Percentiles rank a stretch among this genome's conserved stretches.
phyloP scores from a whole-genome alignment of 140 eudicot species.

The Cichorium intybus region DNA sequence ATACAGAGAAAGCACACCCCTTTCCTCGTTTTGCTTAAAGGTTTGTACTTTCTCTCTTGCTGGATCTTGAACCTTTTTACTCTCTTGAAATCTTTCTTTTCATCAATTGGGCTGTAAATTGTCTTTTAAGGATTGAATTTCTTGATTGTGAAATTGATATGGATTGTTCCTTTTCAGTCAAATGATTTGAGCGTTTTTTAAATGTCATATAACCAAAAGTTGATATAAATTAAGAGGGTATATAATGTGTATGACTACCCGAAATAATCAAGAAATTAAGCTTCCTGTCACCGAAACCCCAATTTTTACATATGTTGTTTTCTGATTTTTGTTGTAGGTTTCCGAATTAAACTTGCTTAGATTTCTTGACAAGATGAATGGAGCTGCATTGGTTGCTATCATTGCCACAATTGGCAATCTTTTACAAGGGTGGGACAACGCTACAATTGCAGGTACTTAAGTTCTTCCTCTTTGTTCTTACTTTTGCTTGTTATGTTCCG shows the following conservation, averaged over 20 bases:
- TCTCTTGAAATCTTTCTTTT: conserved; percentile 17
- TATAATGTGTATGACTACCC: not conserved
- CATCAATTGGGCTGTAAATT: not conserved
- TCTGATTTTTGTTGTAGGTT: conserved; percentile 7
- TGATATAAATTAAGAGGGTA: not conserved
- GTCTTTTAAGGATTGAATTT: not conserved
- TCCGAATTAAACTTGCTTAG: conserved; percentile 13
- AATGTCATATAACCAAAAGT: not conserved
- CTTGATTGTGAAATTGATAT: not conserved
- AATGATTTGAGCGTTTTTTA: conserved; percentile 4
- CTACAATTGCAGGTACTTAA: conserved; percentile 58
- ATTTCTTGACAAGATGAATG: conserved; percentile 38
- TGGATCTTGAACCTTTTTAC: not conserved
- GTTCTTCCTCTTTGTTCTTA: not conserved
- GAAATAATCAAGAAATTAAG: conserved; percentile 18
- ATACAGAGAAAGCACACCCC: conserved; percentile 13
- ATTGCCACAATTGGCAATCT: conserved; percentile 62
- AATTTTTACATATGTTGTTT: not conserved
- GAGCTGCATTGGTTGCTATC: conserved; percentile 60
- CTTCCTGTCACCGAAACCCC: not conserved
- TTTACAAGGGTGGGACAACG: conserved; percentile 72
- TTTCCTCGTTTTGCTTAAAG: conserved; percentile 13
- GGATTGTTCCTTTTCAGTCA: not conserved
- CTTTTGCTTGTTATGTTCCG: no score
- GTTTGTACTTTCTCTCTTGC: conserved; percentile 18